Percentiles rank a stretch among this genome's conserved stretches.
Evolutionary conservation across 306 rosid genomes (phyloP).

Genomic region (Corylus heterophylla): DNA sequence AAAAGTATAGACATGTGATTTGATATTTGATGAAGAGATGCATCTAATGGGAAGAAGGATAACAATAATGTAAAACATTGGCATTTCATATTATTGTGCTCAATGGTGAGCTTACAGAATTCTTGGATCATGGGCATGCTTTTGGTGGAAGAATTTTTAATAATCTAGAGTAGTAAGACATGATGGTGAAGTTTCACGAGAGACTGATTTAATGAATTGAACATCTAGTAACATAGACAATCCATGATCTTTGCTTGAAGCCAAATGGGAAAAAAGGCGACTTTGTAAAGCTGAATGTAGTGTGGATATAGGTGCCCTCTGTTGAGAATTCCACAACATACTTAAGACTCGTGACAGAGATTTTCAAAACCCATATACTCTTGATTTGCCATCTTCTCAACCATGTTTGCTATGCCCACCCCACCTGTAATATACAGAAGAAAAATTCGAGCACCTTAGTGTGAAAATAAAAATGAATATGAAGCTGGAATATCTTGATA

Average conservation of each 20-base stretch:
- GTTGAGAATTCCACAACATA: neutral
- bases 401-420: constrained; percentile 72
- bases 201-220: constrained; percentile 24
- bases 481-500: neutral
- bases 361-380: constrained; percentile 80
- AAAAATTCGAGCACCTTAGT: constrained; percentile 1
- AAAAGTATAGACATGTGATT: neutral
- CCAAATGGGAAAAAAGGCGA: constrained; percentile 27
- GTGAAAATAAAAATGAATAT: neutral
- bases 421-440: constrained; percentile 50
- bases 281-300: constrained; percentile 20
- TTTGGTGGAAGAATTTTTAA: neutral
- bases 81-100: neutral
- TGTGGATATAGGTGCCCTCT: constrained; percentile 5
- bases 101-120: constrained; percentile 6
- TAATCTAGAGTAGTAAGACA: neutral
- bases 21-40: neutral
- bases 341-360: constrained; percentile 48
- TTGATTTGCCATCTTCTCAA: constrained; percentile 61
- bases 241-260: constrained; percentile 23
- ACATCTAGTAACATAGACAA: constrained; percentile 8
- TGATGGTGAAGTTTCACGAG: constrained; percentile 1
- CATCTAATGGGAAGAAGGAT: neutral
- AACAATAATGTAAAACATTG: neutral
- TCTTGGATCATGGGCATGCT: constrained; percentile 1